Evolutionary conservation across 306 rosid species (phyloP), one percentile per base, ranked within the genome.

Genomic region (Nissolia schottii): DNA sequence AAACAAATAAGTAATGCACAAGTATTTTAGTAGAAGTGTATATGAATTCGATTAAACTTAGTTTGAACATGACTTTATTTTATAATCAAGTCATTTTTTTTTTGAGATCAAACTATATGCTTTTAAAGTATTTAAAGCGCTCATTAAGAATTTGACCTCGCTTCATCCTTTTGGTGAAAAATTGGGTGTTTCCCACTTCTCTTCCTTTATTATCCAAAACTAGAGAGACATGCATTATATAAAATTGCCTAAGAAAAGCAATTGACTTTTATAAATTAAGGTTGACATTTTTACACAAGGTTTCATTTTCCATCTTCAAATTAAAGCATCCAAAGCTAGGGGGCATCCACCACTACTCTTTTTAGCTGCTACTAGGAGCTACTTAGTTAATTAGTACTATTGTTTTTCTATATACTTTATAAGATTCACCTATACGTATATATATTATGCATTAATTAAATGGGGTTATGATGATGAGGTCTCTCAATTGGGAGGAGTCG

Each of bases 181-280:
- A 74, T 76, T 79, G 85, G 84, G 73, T 85, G 90, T 85, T 75
- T 83, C 90, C 90, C 87, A 83, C 85, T 14, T 73, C 75, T 59
- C 77, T 79, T 67, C 84, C 87, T 88, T 88, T 70, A 70, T 88
- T 70, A 70, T 88, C 87, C 87, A 68, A 84, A 68, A 16, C 24
- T 0, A 37, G 24, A 13, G 56, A 23, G 38, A 41, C 28, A 71
- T 5, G 40, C 8, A 34, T 34, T 32, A 32, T 37, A 37, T 6
- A 0, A 5, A 58, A 58, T n/a, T 41, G 48, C 50, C 20, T 43
- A n/a, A 43, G 50, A 43, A 43, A 43, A 43, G 50, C 50, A 43
- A 43, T 43, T 43, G 20, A n/a, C 50, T 43, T 43, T 43, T 43
- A 43, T 4, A 43, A 14, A n/a, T 3, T 43, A 43, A 43, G 19